Base-by-base conservation (phyloP, 257 asterid genomes). In the Salvia splendens region DNA sequence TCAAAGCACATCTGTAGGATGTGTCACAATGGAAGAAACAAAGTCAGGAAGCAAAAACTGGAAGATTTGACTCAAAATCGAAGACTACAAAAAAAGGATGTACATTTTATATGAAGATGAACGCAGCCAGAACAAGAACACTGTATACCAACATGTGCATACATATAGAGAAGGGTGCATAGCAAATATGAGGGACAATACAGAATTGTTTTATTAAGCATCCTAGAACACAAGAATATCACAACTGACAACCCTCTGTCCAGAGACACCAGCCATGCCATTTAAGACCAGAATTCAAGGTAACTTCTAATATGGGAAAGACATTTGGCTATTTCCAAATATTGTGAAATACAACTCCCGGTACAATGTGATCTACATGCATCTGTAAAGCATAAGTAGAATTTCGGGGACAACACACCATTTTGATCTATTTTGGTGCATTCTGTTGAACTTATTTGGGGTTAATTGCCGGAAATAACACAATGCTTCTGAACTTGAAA, bases 1-100 rank as follows among this genome's bases (percentile, higher is more conserved):
- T 85, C 83, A 47, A 93, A 88, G 71, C 99, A 93, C 87, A 81
- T 83, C 99, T 93, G 84, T 46, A 61, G 42, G 64, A 61, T 38
- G 58, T 4, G 67, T 16, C 5, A 28, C 17, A 24, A 66, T 61
- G 12, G 65, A 63, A 71, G 41, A 65, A 73, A 46, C 43, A 75
- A 77, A 68, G 69, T 75, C 57, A 60, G 50, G 47, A 36, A 48
- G 36, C 30, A 33, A 16, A 14, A 15, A 49, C 7, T 8, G 43
- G 40, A 53, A 53, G 36, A 32, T 32, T 8, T 2, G 38, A 46
- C 62, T 12, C 32, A 40, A 38, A n/a, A 70, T 42, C 50, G 28
- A 24, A 51, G 70, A 61, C 55, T 45, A 46, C 7, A 2, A 57
- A 30, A n/a, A n/a, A n/a, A 24, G 2, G 1, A 53, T 20, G 12